Evolutionary conservation across 73 alveolate species (phyloP).

Genomic region (Paramecium tetraurelia): DNA sequence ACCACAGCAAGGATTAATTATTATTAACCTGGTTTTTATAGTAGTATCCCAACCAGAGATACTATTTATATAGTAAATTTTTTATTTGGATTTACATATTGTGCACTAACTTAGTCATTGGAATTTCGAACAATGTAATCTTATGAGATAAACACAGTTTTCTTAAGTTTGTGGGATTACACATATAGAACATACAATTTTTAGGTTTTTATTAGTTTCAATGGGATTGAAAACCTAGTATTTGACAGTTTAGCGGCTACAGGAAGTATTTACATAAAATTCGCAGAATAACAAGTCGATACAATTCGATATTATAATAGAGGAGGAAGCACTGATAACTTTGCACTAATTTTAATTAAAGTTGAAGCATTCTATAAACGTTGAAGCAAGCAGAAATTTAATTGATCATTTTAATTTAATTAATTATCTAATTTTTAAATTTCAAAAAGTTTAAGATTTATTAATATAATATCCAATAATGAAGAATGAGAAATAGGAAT

Average conservation of each 20-base stretch:
- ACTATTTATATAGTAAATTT: neutral
- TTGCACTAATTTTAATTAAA: too few relatives aligned
- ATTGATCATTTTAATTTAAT: too few relatives aligned
- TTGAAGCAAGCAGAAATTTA: neutral
- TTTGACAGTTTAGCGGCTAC: neutral
- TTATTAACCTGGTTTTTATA: neutral
- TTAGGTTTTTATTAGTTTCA: neutral
- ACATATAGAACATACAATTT: neutral
- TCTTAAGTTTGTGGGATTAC: neutral
- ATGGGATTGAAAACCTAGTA: neutral
- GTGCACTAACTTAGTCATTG: neutral
- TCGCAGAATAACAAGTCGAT: neutral
- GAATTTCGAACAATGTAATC: neutral
- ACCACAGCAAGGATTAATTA: neutral
- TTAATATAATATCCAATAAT: too few relatives aligned
- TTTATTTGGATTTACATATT: neutral
- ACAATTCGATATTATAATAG: neutral
- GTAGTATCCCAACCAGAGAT: neutral
- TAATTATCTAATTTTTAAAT: too few relatives aligned
- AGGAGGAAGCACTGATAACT: neutral
- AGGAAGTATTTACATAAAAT: neutral
- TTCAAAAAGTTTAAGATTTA: neutral
- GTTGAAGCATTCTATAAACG: neutral
- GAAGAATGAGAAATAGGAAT: too few relatives aligned
- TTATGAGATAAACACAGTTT: neutral